A percentile compares a stretch with the other conserved stretches of the same genome.
Conservation (phyloP, 2,329 filamentous ascomycete species). For the Pseudogymnoascus sp. region DNA sequence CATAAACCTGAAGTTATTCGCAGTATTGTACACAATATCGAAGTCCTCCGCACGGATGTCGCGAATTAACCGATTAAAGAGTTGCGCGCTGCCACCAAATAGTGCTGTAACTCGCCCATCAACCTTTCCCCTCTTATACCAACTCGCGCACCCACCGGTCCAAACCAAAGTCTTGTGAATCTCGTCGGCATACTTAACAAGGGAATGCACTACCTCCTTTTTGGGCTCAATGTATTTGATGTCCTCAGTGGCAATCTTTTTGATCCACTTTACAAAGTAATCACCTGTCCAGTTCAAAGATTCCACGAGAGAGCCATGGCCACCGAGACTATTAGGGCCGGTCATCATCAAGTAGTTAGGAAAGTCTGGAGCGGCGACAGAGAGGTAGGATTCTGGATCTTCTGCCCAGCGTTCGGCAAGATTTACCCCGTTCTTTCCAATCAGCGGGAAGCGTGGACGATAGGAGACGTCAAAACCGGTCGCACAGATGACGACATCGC, state of each 20-base stretch:
- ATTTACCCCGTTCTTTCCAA: conserved; percentile 16
- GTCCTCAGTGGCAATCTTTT: conserved; percentile 29
- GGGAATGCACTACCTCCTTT: conserved; percentile 29
- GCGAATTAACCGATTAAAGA: conserved; percentile 31
- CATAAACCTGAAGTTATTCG: conserved; percentile 40
- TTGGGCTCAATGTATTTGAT: conserved; percentile 31
- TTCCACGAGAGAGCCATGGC: conserved; percentile 23
- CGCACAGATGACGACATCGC: conserved; percentile 31
- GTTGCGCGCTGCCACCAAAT: conserved; percentile 36
- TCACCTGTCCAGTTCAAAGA: conserved; percentile 28
- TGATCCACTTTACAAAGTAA: conserved; percentile 27
- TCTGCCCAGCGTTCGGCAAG: conserved; percentile 19
- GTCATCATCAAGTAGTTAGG: conserved; percentile 19
- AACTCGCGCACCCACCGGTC: conserved; percentile 34
- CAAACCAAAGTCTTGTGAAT: conserved; percentile 36
- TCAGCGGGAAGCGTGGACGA: conserved; percentile 20
- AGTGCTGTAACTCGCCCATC: conserved; percentile 38
- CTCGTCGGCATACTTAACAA: conserved; percentile 34
- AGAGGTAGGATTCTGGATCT: conserved; percentile 21
- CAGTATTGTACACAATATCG: conserved; percentile 35
- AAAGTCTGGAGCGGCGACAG: conserved; percentile 14
- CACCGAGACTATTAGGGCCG: conserved; percentile 22
- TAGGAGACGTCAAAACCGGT: conserved; percentile 29
- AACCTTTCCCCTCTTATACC: conserved; percentile 39
- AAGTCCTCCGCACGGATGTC: conserved; percentile 41